These are phyloP conservation scores for Pleurotus tuoliensis DNA, from an alignment of 768 basidiomycete genomes.

Conservation along the genomic window DNA sequence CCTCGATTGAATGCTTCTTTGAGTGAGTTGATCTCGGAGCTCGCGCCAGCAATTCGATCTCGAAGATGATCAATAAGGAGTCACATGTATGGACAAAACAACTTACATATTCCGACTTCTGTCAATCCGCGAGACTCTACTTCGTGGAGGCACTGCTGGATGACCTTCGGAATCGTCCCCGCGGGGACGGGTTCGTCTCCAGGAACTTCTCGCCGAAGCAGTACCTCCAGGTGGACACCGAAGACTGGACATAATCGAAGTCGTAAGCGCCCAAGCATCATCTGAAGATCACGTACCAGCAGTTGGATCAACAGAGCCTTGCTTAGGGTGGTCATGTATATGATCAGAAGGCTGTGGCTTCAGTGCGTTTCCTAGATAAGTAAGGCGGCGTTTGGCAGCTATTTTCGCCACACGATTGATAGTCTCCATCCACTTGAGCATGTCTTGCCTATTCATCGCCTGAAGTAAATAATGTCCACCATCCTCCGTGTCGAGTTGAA, in stretches of 20 bases:
- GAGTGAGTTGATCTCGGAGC: constrained; percentile 61
- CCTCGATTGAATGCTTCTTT: constrained; percentile 76
- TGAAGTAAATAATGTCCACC: constrained; percentile 82
- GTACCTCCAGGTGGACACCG: constrained; percentile 68
- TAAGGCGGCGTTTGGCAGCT: constrained; percentile 74
- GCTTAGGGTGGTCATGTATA: constrained; percentile 56
- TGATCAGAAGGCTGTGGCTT: constrained; percentile 74
- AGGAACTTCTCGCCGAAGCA: constrained; percentile 62
- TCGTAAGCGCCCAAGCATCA: constrained; percentile 2
- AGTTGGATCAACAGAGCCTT: constrained; percentile 64
- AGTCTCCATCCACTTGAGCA: constrained; percentile 74
- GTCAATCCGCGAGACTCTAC: constrained; percentile 72
- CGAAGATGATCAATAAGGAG: constrained; percentile 1
- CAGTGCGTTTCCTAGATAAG: constrained; percentile 74
- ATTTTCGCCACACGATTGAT: constrained; percentile 68
- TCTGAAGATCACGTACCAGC: constrained; percentile 49
- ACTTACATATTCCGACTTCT: constrained; percentile 83
- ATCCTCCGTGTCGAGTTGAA: constrained; percentile 83
- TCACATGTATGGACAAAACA: not conserved
- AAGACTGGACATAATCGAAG: constrained; percentile 44
- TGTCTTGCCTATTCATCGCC: constrained; percentile 64
- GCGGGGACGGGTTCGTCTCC: constrained; percentile 39
- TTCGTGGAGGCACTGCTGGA: constrained; percentile 63
- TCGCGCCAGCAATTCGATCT: constrained; percentile 85
- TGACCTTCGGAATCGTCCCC: constrained; percentile 61